phyloP scores from a whole-genome alignment of 345 rosid species.

The Anastatica hierochuntica region DNA sequence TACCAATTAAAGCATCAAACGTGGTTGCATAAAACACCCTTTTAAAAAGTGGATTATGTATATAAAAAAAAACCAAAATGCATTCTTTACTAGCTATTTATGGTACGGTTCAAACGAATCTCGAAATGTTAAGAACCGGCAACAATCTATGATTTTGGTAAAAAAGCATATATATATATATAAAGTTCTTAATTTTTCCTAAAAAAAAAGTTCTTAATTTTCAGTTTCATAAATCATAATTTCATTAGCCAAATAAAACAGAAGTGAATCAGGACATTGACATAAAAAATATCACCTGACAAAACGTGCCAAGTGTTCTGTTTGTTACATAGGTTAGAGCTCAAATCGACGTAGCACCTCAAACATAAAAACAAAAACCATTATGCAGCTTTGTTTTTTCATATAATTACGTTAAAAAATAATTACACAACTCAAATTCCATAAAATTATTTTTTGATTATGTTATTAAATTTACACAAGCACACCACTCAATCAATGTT shows the following conservation, averaged over 20 bases:
- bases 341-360: too few relatives aligned
- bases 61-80: background rate
- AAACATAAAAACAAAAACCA: too few relatives aligned
- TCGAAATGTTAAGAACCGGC: background rate
- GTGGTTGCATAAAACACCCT: slow-evolving; percentile 19
- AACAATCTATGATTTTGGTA: slow-evolving; percentile 8
- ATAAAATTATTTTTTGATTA: background rate
- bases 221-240: background rate
- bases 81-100: slow-evolving; percentile 4
- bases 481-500: too few relatives aligned
- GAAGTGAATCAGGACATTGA: slow-evolving; percentile 15
- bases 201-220: background rate
- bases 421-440: background rate
- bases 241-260: slow-evolving; percentile 6
- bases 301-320: slow-evolving; percentile 19
- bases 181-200: too few relatives aligned
- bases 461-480: background rate
- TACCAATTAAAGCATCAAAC: slow-evolving; percentile 11
- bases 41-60: background rate
- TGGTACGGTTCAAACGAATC: slow-evolving; percentile 4
- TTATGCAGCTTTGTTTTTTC: too few relatives aligned
- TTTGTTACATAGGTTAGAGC: background rate
- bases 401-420: too few relatives aligned
- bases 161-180: too few relatives aligned
- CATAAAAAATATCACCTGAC: slow-evolving; percentile 15